Base-by-base conservation (phyloP, 2,329 filamentous ascomycete genomes). In the Paraphoma sp. region DNA sequence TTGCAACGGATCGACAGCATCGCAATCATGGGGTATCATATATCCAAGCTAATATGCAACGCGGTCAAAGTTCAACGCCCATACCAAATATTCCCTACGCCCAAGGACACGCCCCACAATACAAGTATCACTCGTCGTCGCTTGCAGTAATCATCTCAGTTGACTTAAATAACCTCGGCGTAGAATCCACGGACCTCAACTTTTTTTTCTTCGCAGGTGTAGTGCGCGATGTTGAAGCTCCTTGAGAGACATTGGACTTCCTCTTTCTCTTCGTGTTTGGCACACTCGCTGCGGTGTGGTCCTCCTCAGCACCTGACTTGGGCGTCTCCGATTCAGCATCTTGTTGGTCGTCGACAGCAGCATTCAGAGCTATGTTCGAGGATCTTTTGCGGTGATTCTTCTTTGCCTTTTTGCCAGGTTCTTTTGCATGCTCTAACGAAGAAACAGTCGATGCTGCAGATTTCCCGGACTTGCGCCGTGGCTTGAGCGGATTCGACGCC, bases 241-340 rank as follows among this genome's bases (percentile, higher is more conserved):
- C 33, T 6, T 44, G 17, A n/a, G 30, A 30, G 7, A 29, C 23
- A 8, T 16, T 43, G n/a, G 23, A 42, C 48, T 59, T 54, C 43
- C 55, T 45, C 52, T 63, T 63, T 14, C 47, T 57, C 18, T 56
- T 63, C 45, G 46, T 49, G 23, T 54, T 48, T 11, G 42, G 36
- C 1, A 46, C 12, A n/a, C 29, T 49, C n/a, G 18, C 36, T 30
- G 10, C 45, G 16, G 43, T 6, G 6, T 38, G n/a, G 10, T n/a
- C 33, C 10, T 38, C 33, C 43, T 38, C 6, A 11, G 50, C 10
- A 31, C 45, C 6, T 2, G 31, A 7, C 47, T 41, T 29, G 11
- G 3, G 6, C 52, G 38, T 8, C 33, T 9, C n/a, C n/a, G n/a
- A n/a, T n/a, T n/a, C n/a, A n/a, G n/a, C n/a, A n/a, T n/a, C n/a